Conservation (phyloP, 495 filamentous ascomycete species). For the Niebla homalea region DNA sequence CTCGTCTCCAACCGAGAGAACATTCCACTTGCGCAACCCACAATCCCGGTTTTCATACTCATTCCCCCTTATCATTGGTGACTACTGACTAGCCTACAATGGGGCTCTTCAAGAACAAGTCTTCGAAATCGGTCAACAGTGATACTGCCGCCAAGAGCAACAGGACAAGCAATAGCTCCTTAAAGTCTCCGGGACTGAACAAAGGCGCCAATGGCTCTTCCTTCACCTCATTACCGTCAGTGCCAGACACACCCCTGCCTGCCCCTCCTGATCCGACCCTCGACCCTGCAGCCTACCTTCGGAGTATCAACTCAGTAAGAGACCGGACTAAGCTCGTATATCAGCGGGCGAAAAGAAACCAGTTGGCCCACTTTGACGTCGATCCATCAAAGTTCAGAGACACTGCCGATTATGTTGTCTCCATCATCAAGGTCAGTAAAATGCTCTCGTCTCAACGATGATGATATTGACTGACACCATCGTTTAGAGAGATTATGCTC, state of each 20-base stretch:
- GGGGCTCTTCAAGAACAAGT: slow-evolving; percentile 54
- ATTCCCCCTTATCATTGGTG: too few species aligned
- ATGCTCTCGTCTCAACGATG: not conserved
- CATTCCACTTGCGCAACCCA: too few species aligned
- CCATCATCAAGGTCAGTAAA: slow-evolving; percentile 78
- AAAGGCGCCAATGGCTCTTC: slow-evolving; percentile 19
- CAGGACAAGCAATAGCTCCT: slow-evolving; percentile 39
- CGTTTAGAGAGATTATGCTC: slow-evolving; percentile 69
- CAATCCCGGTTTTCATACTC: too few species aligned
- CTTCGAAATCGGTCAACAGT: slow-evolving; percentile 39
- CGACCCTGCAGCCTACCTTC: slow-evolving; percentile 84
- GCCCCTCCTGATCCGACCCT: slow-evolving; percentile 77
- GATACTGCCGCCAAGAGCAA: slow-evolving; percentile 38
- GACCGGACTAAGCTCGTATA: slow-evolving; percentile 62
- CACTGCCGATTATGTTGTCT: slow-evolving; percentile 82
- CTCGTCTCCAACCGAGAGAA: too few species aligned
- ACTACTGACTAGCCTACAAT: slow-evolving; percentile 21
- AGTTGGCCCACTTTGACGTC: slow-evolving; percentile 81
- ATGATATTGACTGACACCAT: slow-evolving; percentile 9
- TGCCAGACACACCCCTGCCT: slow-evolving; percentile 59
- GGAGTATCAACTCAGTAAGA: slow-evolving; percentile 79
- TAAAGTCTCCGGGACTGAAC: slow-evolving; percentile 35
- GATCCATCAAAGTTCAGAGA: slow-evolving; percentile 79
- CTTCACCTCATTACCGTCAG: slow-evolving; percentile 25
- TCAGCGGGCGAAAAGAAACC: slow-evolving; percentile 63